Evolutionary conservation across 192 early-diverging fungal genomes (phyloP).

Genomic region (Coemansia sp.): DNA sequence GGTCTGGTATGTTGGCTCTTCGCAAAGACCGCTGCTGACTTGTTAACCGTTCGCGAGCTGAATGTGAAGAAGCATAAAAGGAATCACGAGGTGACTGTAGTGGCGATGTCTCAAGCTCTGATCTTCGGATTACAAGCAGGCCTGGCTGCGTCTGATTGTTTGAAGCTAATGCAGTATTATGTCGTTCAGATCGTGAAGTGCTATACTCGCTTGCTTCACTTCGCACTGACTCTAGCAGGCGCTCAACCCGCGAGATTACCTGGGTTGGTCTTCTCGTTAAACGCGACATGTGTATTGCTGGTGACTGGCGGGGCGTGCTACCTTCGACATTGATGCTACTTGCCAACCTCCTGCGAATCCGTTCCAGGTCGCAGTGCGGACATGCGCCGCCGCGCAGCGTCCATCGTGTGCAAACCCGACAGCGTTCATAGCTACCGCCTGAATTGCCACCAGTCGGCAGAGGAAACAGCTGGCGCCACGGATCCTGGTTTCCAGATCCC

Average conservation of each 20-base stretch:
- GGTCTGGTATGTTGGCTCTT: not conserved
- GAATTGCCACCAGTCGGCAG: not conserved
- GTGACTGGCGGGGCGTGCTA: conserved; percentile 4
- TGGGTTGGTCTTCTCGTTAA: not conserved
- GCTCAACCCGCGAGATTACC: not conserved
- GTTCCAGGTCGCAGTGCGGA: conserved; percentile 9
- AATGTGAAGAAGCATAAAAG: conserved; percentile 9
- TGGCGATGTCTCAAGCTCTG: not conserved
- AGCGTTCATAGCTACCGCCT: conserved; percentile 1
- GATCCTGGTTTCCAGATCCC: conserved; percentile 4
- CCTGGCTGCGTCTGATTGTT: not conserved
- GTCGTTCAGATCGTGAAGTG: not conserved
- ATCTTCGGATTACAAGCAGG: conserved; percentile 3
- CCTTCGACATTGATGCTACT: conserved; percentile 7
- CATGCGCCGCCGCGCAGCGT: conserved; percentile 5
- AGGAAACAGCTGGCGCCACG: conserved; percentile 31
- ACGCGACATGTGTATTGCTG: conserved; percentile 10
- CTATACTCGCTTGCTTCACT: not conserved
- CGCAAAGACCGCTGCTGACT: not conserved
- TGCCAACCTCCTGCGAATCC: conserved; percentile 8
- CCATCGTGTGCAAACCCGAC: conserved; percentile 2
- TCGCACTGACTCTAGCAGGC: conserved; percentile 5
- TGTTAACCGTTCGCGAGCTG: not conserved
- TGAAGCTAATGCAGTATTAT: not conserved
- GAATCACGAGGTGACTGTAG: conserved; percentile 20